Conservation (phyloP, 257 asterid genomes). For the Fraxinus pennsylvanica region DNA sequence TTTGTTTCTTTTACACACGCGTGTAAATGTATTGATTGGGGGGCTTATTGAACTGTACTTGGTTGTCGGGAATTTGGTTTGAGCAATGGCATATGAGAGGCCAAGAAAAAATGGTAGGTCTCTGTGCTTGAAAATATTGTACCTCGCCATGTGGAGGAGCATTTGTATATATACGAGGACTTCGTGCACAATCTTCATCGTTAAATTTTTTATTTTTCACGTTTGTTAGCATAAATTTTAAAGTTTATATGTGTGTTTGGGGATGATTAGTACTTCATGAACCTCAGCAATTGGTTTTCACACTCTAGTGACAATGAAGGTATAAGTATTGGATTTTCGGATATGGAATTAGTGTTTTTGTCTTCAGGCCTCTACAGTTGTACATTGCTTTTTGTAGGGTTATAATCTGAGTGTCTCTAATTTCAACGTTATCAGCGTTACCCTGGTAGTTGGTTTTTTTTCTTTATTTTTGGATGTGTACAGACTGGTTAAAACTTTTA, state of each 20-base stretch:
- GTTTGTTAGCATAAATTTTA: background rate
- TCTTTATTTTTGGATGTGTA: background rate
- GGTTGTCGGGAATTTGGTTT: conserved; percentile 17
- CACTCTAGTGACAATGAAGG: no score
- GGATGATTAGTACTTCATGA: background rate
- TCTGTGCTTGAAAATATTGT: background rate
- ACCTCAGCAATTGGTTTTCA: no score
- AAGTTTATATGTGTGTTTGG: background rate
- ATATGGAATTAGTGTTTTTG: background rate
- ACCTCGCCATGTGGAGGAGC: background rate
- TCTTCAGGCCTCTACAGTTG: background rate
- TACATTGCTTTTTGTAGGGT: background rate
- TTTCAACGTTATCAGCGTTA: background rate
- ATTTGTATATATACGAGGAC: no score
- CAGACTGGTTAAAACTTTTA: background rate
- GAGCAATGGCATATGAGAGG: background rate
- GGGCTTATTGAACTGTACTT: background rate
- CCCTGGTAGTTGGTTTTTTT: no score
- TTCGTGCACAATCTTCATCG: background rate
- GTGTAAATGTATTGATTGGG: no score
- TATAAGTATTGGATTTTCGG: no score
- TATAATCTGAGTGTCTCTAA: background rate
- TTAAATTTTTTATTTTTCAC: background rate
- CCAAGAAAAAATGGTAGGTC: background rate
- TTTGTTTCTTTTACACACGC: background rate